Base-by-base conservation (phyloP, 179 eudicot species). In the Silene coronaria region DNA sequence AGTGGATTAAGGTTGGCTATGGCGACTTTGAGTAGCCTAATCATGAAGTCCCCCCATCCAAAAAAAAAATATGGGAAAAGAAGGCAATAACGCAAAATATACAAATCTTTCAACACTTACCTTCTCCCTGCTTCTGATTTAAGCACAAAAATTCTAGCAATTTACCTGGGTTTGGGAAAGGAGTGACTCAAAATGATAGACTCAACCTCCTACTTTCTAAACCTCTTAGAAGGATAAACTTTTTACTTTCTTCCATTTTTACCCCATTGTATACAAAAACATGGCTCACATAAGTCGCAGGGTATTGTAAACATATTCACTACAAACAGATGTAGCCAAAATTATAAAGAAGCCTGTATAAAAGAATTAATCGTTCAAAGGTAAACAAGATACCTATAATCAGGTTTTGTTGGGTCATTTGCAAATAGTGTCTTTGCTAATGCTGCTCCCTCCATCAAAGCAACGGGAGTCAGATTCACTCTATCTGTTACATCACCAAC, bases 401-500 rank as follows among this genome's bases (percentile, higher is more conserved):
- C 93, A 64, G 99, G 97, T 88, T 88, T 91, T 81, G 97, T 90
- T 32, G 95, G 99, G 76, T 89, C 88, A 87, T 91, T 87, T 34
- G 77, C 91, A 81, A 94, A 94, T n/a, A 94, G 51, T 48, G 97
- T 92, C 83, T 91, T 91, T 77, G 99, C 97, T 83, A 95, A 67
- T 77, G 99, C 97, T 62, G 76, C 87, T 80, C 99, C 97, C 82
- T 92, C 99, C 99, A 95, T 95, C 85, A 95, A 87, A 75, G 98
- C 98, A 88, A 94, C 98, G 66, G 98, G 98, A 60, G 98, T 94
- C 83, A 94, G 76, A 84, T 94, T 94, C 60, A 94, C 68, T 83
- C 99, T 92, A 78, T 95, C 93, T 16, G 99, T 92, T 75, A 92
- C 97, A 85, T 95, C 97, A 78, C 99, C 99, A 60, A 95, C 97